Evolutionary conservation across 352 stramenopile species (phyloP).

Genomic region (Peronospora belbahrii): DNA sequence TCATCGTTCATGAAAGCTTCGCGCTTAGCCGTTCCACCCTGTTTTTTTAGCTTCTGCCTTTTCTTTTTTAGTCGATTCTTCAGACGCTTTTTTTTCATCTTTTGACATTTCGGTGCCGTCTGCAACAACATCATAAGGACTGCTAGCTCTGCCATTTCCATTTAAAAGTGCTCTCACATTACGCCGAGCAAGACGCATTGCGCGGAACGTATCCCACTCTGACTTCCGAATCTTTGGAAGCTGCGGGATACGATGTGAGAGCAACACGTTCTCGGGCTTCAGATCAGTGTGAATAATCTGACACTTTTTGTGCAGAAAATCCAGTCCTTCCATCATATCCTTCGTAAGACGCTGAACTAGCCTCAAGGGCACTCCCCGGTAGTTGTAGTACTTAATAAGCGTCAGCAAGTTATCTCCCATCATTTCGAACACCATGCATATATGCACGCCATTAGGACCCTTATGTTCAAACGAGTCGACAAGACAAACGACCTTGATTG

Average conservation of each 20-base stretch:
- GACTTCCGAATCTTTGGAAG: conserved; percentile 58
- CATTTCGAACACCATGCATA: conserved; percentile 99
- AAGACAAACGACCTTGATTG: conserved; percentile 54
- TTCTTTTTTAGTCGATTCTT: conserved; percentile 94
- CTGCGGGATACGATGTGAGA: conserved; percentile 74
- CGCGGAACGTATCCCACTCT: conserved; percentile 41
- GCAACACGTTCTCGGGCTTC: conserved; percentile 98
- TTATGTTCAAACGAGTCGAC: conserved; percentile 96
- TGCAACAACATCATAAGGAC: conserved; percentile 1
- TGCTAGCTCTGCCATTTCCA: not conserved
- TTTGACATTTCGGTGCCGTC: conserved; percentile 34
- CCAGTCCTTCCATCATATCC: conserved; percentile 93
- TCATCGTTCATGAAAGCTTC: conserved; percentile 5
- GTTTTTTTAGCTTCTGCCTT: conserved; percentile 85
- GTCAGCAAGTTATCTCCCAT: conserved; percentile 97
- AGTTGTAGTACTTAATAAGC: conserved; percentile 99
- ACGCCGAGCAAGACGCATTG: conserved; percentile 30
- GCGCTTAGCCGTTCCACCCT: conserved; percentile 9
- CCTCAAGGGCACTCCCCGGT: conserved; percentile 93
- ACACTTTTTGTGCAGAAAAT: conserved; percentile 96
- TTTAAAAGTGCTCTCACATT: conserved; percentile 15
- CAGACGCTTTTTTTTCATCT: conserved; percentile 90
- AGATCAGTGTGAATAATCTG: conserved; percentile 99
- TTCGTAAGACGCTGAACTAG: conserved; percentile 92
- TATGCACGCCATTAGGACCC: conserved; percentile 91